Conservation (phyloP, 495 filamentous ascomycete genomes). For the Lasiosphaeria ovina region DNA sequence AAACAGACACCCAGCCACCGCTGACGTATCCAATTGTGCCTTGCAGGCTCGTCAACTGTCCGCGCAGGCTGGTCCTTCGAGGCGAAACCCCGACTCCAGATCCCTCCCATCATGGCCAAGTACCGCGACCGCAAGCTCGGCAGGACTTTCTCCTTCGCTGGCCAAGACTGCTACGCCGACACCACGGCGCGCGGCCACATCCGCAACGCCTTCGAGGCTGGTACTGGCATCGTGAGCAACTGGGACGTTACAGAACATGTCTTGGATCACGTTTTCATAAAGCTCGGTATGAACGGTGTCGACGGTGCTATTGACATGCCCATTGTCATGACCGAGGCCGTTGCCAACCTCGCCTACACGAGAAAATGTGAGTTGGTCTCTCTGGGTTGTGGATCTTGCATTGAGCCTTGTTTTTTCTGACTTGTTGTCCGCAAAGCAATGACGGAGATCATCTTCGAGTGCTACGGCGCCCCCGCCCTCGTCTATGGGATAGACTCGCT, state of each 20-base stretch:
- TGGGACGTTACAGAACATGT: constrained; percentile 96
- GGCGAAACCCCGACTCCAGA: constrained; percentile 66
- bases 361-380: constrained; percentile 64
- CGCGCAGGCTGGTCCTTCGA: constrained; percentile 97
- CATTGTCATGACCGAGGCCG: constrained; percentile 92
- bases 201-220: constrained; percentile 85
- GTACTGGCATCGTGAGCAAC: constrained; percentile 86
- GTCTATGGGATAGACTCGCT: constrained; percentile 94
- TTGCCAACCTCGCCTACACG: constrained; percentile 84
- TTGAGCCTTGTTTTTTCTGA: constrained; percentile 4
- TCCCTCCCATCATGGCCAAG: constrained; percentile 87
- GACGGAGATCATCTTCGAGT: constrained; percentile 95
- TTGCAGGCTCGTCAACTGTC: constrained; percentile 75
- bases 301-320: constrained; percentile 75
- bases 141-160: constrained; percentile 85
- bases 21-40: constrained; percentile 7
- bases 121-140: constrained; percentile 91
- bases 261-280: constrained; percentile 88
- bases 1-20: neutral
- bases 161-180: constrained; percentile 88
- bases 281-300: constrained; percentile 78
- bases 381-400: neutral
- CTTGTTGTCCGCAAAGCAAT: constrained; percentile 60
- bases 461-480: constrained; percentile 82
- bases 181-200: constrained; percentile 89